phyloP scores from a whole-genome alignment of 768 basidiomycete genomes.

The Kwoniella botswanensis region DNA sequence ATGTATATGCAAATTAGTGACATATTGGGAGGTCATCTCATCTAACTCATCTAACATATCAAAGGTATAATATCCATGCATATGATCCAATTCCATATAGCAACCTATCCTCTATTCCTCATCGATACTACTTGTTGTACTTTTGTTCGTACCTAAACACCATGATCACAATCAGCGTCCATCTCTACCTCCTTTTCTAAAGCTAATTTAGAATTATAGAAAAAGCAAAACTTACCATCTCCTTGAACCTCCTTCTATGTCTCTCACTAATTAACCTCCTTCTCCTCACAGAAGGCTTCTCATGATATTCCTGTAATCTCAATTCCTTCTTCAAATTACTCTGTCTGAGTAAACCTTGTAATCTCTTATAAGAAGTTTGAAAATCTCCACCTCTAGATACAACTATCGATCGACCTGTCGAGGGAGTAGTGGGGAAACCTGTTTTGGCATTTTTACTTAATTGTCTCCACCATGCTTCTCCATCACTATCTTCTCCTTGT shows the following conservation, averaged over 20 bases:
- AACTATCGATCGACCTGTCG: constrained; percentile 14
- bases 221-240: constrained; percentile 29
- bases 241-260: constrained; percentile 33
- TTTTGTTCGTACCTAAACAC: constrained; percentile 26
- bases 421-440: constrained; percentile 14
- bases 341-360: constrained; percentile 24
- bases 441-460: background rate
- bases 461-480: constrained; percentile 20
- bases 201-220: background rate
- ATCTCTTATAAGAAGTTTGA: constrained; percentile 10
- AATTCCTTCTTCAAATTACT: constrained; percentile 27
- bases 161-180: background rate
- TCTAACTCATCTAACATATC: too few species aligned
- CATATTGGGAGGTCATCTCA: background rate
- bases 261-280: constrained; percentile 31
- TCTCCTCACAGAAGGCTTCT: constrained; percentile 27
- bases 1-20: background rate
- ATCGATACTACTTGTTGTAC: constrained; percentile 33
- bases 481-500: background rate
- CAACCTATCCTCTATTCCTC: constrained; percentile 21
- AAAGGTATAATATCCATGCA: background rate
- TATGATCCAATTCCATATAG: background rate
- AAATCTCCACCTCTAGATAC: constrained; percentile 21
- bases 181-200: background rate
- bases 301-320: constrained; percentile 28